These are phyloP conservation scores for Phytophthora sojae DNA, from an alignment of 352 stramenopile species.

Conservation along the genomic window DNA sequence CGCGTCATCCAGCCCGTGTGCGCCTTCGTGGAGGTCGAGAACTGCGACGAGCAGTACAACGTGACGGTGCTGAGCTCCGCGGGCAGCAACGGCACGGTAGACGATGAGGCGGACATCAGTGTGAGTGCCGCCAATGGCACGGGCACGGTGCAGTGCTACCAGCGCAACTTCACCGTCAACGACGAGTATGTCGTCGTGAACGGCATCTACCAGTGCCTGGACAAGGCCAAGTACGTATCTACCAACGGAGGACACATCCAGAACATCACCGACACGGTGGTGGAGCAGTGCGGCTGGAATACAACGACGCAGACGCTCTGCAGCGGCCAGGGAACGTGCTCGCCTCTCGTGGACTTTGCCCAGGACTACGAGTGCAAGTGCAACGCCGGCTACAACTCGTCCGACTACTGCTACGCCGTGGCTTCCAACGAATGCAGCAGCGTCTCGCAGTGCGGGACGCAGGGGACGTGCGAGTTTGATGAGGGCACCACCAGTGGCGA, in stretches of 20 bases:
- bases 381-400: conserved; percentile 72
- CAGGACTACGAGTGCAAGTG: conserved; percentile 82
- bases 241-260: conserved; percentile 66
- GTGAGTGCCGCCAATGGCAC: conserved; percentile 31
- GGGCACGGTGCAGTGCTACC: conserved; percentile 75
- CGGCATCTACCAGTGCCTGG: conserved; percentile 82
- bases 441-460: conserved; percentile 69
- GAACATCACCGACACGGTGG: conserved; percentile 68
- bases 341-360: conserved; percentile 58
- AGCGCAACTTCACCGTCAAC: conserved; percentile 66
- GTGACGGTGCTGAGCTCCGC: conserved; percentile 42
- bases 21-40: conserved; percentile 64
- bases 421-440: conserved; percentile 80
- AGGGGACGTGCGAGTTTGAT: conserved; percentile 56
- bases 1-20: conserved; percentile 76
- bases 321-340: conserved; percentile 76
- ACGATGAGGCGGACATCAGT: conserved; percentile 24
- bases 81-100: conserved; percentile 35
- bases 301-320: conserved; percentile 57
- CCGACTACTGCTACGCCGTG: conserved; percentile 57
- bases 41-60: conserved; percentile 67
- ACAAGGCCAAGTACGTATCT: conserved; percentile 66
- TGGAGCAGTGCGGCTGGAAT: conserved; percentile 62
- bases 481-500: conserved; percentile 38
- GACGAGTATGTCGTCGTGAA: conserved; percentile 56